Percentiles rank a stretch among this genome's conserved stretches.
Evolutionary conservation across 345 rosid genomes (phyloP).

Genomic region (Populus nigra): DNA sequence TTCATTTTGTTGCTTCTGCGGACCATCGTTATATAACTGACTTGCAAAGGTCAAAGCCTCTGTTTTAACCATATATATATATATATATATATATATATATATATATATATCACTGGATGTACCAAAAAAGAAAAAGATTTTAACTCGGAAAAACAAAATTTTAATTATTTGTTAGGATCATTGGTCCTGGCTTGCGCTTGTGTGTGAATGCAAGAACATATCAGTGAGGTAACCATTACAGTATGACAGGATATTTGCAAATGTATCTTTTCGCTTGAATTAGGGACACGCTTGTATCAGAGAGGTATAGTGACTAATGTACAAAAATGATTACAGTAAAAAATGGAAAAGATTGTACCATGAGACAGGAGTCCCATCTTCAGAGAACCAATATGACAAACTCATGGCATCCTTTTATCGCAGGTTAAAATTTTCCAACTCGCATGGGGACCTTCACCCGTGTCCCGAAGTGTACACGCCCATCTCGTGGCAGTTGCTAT

Average conservation of each 20-base stretch:
- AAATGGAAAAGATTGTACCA: background rate
- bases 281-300: too few species aligned
- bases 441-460: conserved; percentile 59
- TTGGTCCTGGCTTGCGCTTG: too few species aligned
- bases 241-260: too few species aligned
- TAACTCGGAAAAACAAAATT: background rate
- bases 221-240: too few species aligned
- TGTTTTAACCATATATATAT: too few species aligned
- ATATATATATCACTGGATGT: too few species aligned
- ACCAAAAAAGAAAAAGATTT: background rate
- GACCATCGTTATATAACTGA: too few species aligned
- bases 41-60: too few species aligned
- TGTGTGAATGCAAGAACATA: too few species aligned
- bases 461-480: conserved; percentile 45
- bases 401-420: conserved; percentile 42
- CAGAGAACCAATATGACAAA: background rate
- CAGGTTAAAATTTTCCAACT: conserved; percentile 59
- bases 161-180: background rate
- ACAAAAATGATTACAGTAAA: background rate
- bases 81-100: too few species aligned
- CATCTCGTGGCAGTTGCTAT: conserved; percentile 51
- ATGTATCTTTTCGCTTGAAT: too few species aligned
- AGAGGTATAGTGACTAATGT: background rate
- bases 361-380: background rate
- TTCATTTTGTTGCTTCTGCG: background rate